These are phyloP conservation scores for Phytopythium kandeliae DNA, from an alignment of 352 stramenopile genomes.

Conservation along the genomic window DNA sequence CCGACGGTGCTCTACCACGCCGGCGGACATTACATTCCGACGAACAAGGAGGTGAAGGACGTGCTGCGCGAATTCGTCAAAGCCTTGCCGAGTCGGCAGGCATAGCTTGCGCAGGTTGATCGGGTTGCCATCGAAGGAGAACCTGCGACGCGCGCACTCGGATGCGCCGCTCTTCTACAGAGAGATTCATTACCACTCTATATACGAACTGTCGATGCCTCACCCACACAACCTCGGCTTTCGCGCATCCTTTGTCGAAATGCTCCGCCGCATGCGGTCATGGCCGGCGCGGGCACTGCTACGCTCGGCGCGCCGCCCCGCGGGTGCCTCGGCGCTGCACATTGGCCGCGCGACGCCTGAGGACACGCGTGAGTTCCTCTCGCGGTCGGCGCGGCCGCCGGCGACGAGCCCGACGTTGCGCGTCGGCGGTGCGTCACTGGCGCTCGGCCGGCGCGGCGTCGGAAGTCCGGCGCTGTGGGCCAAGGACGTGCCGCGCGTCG, in stretches of 20 bases:
- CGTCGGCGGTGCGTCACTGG: conserved; percentile 17
- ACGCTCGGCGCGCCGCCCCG: not conserved
- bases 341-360: conserved; percentile 35
- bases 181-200: not conserved
- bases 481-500: conserved; percentile 64
- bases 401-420: conserved; percentile 21
- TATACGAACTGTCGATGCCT: too few relatives aligned
- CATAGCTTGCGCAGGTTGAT: not conserved
- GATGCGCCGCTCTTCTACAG: not conserved
- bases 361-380: conserved; percentile 39
- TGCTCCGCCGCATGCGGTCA: not conserved
- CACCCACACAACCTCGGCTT: too few relatives aligned
- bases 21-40: conserved; percentile 76
- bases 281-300: not conserved
- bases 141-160: not conserved
- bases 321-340: conserved; percentile 30
- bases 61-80: conserved; percentile 42
- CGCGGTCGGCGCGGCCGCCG: conserved; percentile 13
- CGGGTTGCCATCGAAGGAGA: not conserved
- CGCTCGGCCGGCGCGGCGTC: conserved; percentile 33
- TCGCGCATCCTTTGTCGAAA: too few relatives aligned
- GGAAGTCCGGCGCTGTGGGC: conserved; percentile 61
- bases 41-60: conserved; percentile 76
- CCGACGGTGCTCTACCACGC: conserved; percentile 51
- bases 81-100: not conserved